Conservation (phyloP, 768 basidiomycete genomes). For the Udeniomyces megalosporus region DNA sequence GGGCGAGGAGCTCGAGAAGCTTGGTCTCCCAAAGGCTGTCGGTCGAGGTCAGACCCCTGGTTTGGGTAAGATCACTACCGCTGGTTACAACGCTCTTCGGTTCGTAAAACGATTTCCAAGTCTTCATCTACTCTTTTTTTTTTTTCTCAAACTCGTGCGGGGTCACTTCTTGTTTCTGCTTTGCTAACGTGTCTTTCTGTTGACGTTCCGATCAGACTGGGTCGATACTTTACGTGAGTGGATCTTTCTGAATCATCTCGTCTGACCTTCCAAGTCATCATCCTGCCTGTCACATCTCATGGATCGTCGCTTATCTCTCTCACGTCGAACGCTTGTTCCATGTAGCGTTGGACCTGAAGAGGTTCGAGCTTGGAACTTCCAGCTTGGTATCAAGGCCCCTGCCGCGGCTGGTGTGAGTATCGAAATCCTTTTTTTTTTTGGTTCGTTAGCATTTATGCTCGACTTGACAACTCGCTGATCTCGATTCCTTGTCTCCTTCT, state of each 20-base stretch:
- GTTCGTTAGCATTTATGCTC: no score
- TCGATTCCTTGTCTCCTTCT: neutral
- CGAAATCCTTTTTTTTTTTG: no score
- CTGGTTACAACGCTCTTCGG: conserved; percentile 74
- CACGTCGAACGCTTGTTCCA: neutral
- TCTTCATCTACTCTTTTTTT: neutral
- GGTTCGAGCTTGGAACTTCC: conserved; percentile 95
- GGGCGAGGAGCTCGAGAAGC: conserved; percentile 57
- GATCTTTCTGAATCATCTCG: no score
- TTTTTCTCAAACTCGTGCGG: neutral
- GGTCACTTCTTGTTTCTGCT: neutral
- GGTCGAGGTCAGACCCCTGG: conserved; percentile 38
- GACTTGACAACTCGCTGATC: no score
- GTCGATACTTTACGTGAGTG: conserved; percentile 82
- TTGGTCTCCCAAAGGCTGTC: conserved; percentile 38
- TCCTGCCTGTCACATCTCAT: neutral
- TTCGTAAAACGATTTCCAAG: conserved; percentile 30
- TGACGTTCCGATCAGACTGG: conserved; percentile 39
- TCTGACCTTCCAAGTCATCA: no score
- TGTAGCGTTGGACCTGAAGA: conserved; percentile 60
- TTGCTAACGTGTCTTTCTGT: no score
- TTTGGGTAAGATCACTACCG: conserved; percentile 84
- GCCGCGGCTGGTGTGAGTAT: conserved; percentile 94
- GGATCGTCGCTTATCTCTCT: neutral
- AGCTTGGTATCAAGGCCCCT: conserved; percentile 83